phyloP scores from a whole-genome alignment of 176 grass and related monocot genomes.

The Elaeis guineensis region DNA sequence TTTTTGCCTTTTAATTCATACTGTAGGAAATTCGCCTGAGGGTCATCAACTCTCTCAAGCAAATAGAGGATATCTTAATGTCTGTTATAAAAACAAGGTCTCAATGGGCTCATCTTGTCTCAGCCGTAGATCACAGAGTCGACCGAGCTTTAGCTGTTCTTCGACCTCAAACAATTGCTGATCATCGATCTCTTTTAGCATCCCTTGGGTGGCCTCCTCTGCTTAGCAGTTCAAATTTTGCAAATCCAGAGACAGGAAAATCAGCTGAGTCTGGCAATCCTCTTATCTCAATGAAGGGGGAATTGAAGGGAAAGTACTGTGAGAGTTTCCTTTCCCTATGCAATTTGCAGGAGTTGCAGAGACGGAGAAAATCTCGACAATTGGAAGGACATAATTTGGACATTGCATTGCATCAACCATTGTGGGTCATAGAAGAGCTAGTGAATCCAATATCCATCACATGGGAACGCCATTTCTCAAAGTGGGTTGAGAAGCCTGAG shows the following conservation, averaged over 20 bases:
- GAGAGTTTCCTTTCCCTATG: slow-evolving; percentile 83
- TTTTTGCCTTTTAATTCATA: background rate
- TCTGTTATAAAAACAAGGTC: slow-evolving; percentile 50
- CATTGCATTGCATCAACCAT: slow-evolving; percentile 52
- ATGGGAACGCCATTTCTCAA: slow-evolving; percentile 63
- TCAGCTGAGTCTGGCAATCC: slow-evolving; percentile 54
- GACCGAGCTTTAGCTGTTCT: slow-evolving; percentile 82
- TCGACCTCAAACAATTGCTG: slow-evolving; percentile 86
- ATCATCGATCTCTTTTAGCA: slow-evolving; percentile 63
- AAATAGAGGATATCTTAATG: slow-evolving; percentile 64
- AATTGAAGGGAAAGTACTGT: slow-evolving; percentile 68
- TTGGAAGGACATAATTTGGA: slow-evolving; percentile 52
- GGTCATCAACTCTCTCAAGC: slow-evolving; percentile 56
- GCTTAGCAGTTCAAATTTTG: slow-evolving; percentile 44
- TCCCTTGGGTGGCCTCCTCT: slow-evolving; percentile 86
- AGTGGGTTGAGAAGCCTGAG: slow-evolving; percentile 81
- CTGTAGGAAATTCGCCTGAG: slow-evolving; percentile 42
- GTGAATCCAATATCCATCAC: slow-evolving; percentile 69
- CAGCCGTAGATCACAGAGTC: slow-evolving; percentile 81
- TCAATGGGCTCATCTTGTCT: slow-evolving; percentile 62
- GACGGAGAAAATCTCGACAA: slow-evolving; percentile 68
- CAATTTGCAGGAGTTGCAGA: slow-evolving; percentile 78
- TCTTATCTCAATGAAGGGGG: slow-evolving; percentile 68
- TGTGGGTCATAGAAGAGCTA: slow-evolving; percentile 94
- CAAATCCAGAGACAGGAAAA: slow-evolving; percentile 36